These are phyloP conservation scores for Staphylotrichum tortipilum DNA, from an alignment of 495 filamentous ascomycete genomes.

Conservation along the genomic window DNA sequence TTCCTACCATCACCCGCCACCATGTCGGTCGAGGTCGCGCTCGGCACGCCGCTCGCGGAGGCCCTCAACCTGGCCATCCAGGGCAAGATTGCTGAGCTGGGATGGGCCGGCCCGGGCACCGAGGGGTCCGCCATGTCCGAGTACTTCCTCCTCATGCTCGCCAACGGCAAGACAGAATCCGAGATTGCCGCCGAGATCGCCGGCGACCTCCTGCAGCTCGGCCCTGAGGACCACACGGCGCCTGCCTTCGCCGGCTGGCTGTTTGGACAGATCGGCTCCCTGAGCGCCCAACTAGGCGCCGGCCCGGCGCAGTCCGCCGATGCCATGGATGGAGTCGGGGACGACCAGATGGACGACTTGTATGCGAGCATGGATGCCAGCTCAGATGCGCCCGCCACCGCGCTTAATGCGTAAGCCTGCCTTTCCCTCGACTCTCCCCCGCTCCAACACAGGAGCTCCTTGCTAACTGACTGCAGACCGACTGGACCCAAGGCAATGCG, in stretches of 20 bases:
- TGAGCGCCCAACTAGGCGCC: constrained; percentile 54
- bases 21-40: constrained; percentile 66
- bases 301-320: constrained; percentile 26
- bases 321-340: constrained; percentile 14
- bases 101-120: constrained; percentile 72
- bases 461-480: constrained; percentile 51
- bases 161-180: constrained; percentile 83
- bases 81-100: constrained; percentile 90
- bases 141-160: constrained; percentile 94
- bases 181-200: constrained; percentile 84
- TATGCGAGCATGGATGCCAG: constrained; percentile 63
- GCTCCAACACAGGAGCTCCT: neutral
- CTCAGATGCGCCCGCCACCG: constrained; percentile 29
- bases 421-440: constrained; percentile 13
- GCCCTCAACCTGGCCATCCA: constrained; percentile 72
- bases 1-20: neutral
- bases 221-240: constrained; percentile 72
- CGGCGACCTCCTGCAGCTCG: constrained; percentile 76
- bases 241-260: constrained; percentile 84
- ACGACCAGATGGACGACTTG: constrained; percentile 23
- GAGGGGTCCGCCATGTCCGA: constrained; percentile 83
- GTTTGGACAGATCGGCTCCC: constrained; percentile 67
- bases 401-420: constrained; percentile 63
- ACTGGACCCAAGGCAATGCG: constrained; percentile 96
- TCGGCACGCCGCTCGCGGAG: constrained; percentile 71